Evolutionary conservation across 768 basidiomycete genomes (phyloP).

Genomic region (Rhizopogon salebrosus): DNA sequence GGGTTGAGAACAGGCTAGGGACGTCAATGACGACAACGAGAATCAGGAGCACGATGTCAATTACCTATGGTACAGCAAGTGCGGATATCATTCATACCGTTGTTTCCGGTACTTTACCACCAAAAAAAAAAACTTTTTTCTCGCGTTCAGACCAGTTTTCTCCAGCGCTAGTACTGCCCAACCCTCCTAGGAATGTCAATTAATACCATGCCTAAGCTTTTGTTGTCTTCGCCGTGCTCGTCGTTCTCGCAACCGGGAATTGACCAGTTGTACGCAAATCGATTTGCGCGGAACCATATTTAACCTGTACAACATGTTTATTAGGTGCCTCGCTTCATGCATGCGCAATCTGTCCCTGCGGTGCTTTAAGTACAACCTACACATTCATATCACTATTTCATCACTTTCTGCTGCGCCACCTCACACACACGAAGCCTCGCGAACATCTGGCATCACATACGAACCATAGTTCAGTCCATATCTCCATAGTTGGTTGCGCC

Average conservation of each 20-base stretch:
- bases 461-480: no score
- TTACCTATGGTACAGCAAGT: slow-evolving; percentile 56
- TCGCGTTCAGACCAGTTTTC: slow-evolving; percentile 62
- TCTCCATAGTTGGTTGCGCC: no score
- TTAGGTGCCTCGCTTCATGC: slow-evolving; percentile 34
- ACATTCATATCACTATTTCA: slow-evolving; percentile 39
- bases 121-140: slow-evolving; percentile 37
- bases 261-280: slow-evolving; percentile 45
- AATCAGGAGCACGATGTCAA: slow-evolving; percentile 35
- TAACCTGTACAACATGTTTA: slow-evolving; percentile 50
- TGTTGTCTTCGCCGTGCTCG: slow-evolving; percentile 54
- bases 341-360: neutral
- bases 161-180: neutral
- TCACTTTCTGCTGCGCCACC: slow-evolving; percentile 25
- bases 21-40: no score
- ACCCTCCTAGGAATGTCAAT: slow-evolving; percentile 52
- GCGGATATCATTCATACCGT: slow-evolving; percentile 66
- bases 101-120: slow-evolving; percentile 39
- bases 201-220: slow-evolving; percentile 64
- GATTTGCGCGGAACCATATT: no score
- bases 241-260: slow-evolving; percentile 49
- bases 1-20: no score
- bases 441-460: no score
- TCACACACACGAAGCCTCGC: no score
- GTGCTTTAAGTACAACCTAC: slow-evolving; percentile 3